Base-by-base conservation (phyloP, 1,139 yeast species). In the Scheffersomyces parashehatae region DNA sequence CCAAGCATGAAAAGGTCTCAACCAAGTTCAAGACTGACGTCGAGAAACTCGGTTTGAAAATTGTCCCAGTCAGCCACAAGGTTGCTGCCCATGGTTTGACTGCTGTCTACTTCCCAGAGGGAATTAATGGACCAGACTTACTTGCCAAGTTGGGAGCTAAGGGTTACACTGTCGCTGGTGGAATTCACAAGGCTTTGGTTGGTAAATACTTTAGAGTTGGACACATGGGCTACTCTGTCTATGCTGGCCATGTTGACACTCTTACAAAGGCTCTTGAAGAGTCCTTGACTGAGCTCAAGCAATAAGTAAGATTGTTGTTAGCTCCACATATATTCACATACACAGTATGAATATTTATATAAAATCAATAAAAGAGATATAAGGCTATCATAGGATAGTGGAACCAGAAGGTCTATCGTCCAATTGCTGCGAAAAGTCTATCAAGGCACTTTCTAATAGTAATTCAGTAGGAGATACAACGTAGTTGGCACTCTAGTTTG, bases 141-240 rank as follows among this genome's bases (percentile, higher is more conserved):
- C 69, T 73, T 50, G 68, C 67, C 34, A 63, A 65, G 45, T 68
- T 88, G 57, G 82, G 84, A 49, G 65, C 75, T 44, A 80, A 82
- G 58, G 88, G 91, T n/a, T 81, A 87, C 59, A 82, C 85, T 28
- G 79, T 91, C 42, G 97, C 98, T 38, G 95, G 95, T 41, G 98
- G 97, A 49, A 84, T 91, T 54, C 95, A 88, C 70, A 85, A 83
- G 67, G 88, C 83, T 16, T 82, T 89, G 57, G 85, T 82, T 39
- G 80, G 87, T 46, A 84, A 85, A 64, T 90, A 90, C 71, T 88
- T 91, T 73, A 82, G 98, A 68, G 83, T 91, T 48, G 98, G 98
- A 29, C 98, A 91, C 69, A 91, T 91, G 98, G 97, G 97, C 30
- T 59, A 62, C 55, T 73, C 79, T 7, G 67, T 73, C 28, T 68